Conservation (phyloP, 2,329 filamentous ascomycete genomes). For the Diaporthe caulivora region DNA sequence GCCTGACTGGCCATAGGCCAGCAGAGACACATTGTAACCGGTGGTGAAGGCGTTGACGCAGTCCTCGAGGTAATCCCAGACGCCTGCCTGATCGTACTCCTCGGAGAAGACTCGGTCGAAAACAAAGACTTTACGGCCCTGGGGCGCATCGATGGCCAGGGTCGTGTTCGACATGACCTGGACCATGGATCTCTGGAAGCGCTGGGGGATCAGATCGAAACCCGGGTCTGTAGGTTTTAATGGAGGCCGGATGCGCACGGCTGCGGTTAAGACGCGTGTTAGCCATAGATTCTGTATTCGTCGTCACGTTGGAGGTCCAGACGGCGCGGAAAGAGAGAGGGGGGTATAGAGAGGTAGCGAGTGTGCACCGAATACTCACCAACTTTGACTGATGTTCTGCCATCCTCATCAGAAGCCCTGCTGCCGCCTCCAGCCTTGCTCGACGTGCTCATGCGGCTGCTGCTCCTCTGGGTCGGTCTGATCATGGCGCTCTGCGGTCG, state of each 20-base stretch:
- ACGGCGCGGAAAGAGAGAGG: too few species aligned
- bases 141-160: constrained; percentile 88
- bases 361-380: constrained; percentile 71
- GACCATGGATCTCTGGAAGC: constrained; percentile 93
- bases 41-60: constrained; percentile 91
- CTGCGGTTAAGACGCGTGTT: constrained; percentile 59
- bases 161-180: constrained; percentile 89
- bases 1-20: constrained; percentile 97
- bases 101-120: constrained; percentile 95
- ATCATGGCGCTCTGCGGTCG: constrained; percentile 87
- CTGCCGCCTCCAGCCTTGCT: constrained; percentile 82
- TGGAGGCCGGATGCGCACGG: constrained; percentile 91
- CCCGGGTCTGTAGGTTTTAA: constrained; percentile 87
- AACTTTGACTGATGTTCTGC: constrained; percentile 93
- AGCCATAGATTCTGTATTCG: constrained; percentile 32
- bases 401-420: constrained; percentile 89
- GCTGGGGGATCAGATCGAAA: constrained; percentile 93
- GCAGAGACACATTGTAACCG: constrained; percentile 97
- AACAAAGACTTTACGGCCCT: constrained; percentile 94
- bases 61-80: constrained; percentile 95
- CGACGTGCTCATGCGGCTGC: constrained; percentile 86
- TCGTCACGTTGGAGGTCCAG: background rate
- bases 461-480: constrained; percentile 78
- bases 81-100: constrained; percentile 84
- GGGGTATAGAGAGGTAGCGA: background rate